phyloP scores from a whole-genome alignment of 805 yeast genomes.

The Candida insectalens region DNA sequence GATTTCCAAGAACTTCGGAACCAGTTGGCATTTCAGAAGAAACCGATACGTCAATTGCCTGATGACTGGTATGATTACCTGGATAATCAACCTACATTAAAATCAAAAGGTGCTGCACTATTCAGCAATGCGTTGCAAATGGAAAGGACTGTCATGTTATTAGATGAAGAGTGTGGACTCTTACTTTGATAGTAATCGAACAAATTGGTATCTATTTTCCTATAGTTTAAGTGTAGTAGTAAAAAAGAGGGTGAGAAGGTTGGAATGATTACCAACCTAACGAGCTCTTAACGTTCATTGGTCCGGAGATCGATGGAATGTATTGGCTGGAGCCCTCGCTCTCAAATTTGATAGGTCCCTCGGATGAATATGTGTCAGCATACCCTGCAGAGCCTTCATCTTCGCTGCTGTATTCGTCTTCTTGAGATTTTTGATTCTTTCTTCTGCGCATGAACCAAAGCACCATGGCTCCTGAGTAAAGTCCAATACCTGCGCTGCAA shows the following conservation, averaged over 20 bases:
- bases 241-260: no score
- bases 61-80: constrained; percentile 9
- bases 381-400: background rate
- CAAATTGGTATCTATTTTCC: no score
- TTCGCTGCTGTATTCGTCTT: background rate
- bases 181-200: constrained; percentile 3
- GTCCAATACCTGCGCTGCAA: constrained; percentile 64
- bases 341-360: constrained; percentile 1
- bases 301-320: constrained; percentile 48
- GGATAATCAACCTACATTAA: background rate
- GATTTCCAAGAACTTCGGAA: constrained; percentile 2
- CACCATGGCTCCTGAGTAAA: constrained; percentile 27
- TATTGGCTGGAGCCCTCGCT: constrained; percentile 9
- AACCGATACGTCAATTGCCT: background rate
- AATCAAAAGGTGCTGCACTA: background rate
- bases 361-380: background rate
- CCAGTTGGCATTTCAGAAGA: no score
- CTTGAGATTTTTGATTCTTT: constrained; percentile 1
- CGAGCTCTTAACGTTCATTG: constrained; percentile 62
- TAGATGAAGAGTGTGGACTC: constrained; percentile 14
- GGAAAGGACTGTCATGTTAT: constrained; percentile 12
- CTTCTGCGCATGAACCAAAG: constrained; percentile 5
- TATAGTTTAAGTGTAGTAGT: no score
- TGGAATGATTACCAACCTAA: constrained; percentile 68
- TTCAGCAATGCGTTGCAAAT: constrained; percentile 4